Conservation (phyloP, 768 basidiomycete species). For the Coprinopsis cinerea region DNA sequence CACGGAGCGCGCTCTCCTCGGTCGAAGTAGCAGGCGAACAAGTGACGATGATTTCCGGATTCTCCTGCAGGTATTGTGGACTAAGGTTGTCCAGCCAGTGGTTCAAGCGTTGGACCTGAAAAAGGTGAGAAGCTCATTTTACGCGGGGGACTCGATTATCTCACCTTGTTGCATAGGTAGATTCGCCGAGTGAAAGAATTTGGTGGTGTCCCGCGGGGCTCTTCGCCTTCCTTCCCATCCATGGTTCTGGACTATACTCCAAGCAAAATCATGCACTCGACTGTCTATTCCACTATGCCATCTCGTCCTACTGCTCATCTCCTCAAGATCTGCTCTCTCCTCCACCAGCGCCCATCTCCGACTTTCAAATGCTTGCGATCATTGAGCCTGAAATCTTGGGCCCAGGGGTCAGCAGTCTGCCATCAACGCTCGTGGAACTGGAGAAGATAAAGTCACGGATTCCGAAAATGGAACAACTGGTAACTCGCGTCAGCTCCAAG, state of each 20-base stretch:
- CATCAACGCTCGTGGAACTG: too few species aligned
- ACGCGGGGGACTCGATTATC: not conserved
- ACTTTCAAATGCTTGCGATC: not conserved
- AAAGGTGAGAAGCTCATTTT: not conserved
- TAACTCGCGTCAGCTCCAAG: not conserved
- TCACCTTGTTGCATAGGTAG: not conserved
- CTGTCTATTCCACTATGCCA: not conserved
- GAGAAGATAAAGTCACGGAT: not conserved
- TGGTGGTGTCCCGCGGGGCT: conserved; percentile 2
- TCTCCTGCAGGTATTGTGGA: not conserved
- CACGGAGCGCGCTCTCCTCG: not conserved
- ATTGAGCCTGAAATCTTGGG: not conserved
- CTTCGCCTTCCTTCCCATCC: not conserved
- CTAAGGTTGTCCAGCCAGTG: not conserved
- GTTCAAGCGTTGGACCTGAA: not conserved
- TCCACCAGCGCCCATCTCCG: not conserved
- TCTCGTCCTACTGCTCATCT: conserved; percentile 1
- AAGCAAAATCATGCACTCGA: not conserved
- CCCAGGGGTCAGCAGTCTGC: not conserved
- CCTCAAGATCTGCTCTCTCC: not conserved
- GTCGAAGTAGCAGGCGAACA: not conserved
- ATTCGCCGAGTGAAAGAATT: not conserved
- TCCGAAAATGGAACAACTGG: not conserved
- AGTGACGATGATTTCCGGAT: not conserved
- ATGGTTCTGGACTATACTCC: not conserved